A percentile compares a stretch with the other conserved stretches of the same genome.
These are phyloP conservation scores for Fusarium drepaniforme DNA, from an alignment of 2,329 filamentous ascomycete genomes.

Conservation along the genomic window DNA sequence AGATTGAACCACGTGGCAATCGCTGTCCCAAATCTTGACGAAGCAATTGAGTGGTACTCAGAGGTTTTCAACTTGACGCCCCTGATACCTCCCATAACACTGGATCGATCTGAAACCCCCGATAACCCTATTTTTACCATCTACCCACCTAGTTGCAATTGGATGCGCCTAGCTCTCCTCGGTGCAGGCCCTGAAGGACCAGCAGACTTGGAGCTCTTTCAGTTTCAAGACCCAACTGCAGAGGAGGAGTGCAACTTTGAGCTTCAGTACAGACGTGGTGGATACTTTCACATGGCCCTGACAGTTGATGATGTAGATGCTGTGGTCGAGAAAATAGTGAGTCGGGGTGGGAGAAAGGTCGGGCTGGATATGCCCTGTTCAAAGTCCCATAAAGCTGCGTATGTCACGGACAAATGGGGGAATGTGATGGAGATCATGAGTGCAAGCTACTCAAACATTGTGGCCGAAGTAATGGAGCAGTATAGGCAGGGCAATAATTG, in stretches of 20 bases:
- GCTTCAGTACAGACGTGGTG: background rate
- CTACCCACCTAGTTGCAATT: background rate
- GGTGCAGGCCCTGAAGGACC: background rate
- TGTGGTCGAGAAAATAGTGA: background rate
- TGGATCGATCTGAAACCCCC: background rate
- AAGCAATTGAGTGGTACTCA: background rate
- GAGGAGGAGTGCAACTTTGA: background rate
- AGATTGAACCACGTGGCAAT: background rate
- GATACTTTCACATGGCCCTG: background rate
- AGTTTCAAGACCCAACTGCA: background rate
- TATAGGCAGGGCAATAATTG: background rate
- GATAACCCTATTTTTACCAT: background rate
- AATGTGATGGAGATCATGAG: background rate
- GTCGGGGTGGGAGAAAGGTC: background rate
- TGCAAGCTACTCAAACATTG: background rate
- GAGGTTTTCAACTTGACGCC: background rate
- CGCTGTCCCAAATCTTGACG: background rate
- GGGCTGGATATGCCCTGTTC: background rate
- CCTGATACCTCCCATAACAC: background rate
- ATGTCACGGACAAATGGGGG: background rate
- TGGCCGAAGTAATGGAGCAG: background rate
- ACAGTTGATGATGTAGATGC: background rate
- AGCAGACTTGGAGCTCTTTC: background rate
- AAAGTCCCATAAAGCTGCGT: background rate
- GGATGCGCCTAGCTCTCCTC: background rate